Conservation (phyloP, 257 asterid genomes). For the Buddleja alternifolia region DNA sequence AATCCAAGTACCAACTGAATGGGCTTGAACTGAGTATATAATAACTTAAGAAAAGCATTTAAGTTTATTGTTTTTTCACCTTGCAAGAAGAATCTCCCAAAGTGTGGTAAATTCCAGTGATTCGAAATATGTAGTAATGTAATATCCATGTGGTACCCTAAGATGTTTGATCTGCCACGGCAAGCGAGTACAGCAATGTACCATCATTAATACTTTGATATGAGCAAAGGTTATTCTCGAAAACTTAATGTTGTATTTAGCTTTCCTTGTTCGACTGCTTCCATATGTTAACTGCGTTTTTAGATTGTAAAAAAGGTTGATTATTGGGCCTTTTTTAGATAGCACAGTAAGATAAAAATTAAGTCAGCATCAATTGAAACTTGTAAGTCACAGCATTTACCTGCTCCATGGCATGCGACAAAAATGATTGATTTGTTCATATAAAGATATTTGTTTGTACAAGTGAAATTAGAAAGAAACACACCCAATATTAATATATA, state of each 20-base stretch:
- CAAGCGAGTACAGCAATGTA: too few relatives aligned
- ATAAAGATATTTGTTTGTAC: too few relatives aligned
- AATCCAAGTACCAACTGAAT: not conserved
- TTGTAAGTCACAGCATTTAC: constrained; percentile 12
- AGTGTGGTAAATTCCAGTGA: not conserved
- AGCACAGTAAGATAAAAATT: not conserved
- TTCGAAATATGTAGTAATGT: not conserved
- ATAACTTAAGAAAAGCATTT: not conserved
- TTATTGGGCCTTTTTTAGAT: not conserved
- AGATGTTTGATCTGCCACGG: too few relatives aligned
- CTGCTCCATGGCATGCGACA: too few relatives aligned
- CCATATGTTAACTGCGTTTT: too few relatives aligned
- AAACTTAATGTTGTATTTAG: not conserved
- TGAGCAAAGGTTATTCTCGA: not conserved
- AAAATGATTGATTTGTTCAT: too few relatives aligned
- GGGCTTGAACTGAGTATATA: not conserved
- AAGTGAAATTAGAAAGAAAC: too few relatives aligned
- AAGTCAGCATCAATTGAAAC: constrained; percentile 12
- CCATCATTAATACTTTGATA: not conserved
- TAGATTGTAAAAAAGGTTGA: not conserved
- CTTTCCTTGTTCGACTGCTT: constrained; percentile 16
- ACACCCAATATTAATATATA: too few relatives aligned
- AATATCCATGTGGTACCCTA: not conserved
- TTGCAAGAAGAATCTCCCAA: not conserved
- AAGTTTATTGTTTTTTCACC: not conserved